Evolutionary conservation across 257 asterid species (phyloP).

Genomic region (Solanum pennellii): DNA sequence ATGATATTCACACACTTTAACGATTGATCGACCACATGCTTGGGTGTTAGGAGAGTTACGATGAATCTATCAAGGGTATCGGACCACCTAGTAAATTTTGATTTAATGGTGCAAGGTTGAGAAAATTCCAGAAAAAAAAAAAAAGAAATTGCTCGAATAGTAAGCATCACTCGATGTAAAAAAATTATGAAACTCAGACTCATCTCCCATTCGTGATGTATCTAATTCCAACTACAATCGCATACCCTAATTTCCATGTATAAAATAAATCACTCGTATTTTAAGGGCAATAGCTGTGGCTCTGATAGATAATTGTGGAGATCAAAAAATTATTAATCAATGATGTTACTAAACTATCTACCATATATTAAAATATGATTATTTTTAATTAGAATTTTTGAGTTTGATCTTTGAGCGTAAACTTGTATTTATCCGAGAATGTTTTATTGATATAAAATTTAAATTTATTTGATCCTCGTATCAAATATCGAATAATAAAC

Average conservation of each 20-base stretch:
- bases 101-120: not conserved
- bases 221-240: not conserved
- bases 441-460: too few species aligned
- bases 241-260: not conserved
- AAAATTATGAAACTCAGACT: too few species aligned
- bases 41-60: not conserved
- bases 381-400: not conserved
- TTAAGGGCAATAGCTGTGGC: not conserved
- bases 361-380: not conserved
- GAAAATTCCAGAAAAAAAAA: not conserved
- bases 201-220: not conserved
- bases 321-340: not conserved
- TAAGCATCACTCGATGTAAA: not conserved
- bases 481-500: not conserved
- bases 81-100: not conserved
- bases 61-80: not conserved
- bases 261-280: not conserved
- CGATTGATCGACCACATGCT: not conserved
- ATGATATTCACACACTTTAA: not conserved
- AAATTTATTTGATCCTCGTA: too few species aligned
- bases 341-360: not conserved
- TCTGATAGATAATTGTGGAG: not conserved
- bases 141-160: too few species aligned
- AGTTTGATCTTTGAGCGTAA: not conserved
- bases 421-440: too few species aligned